These are phyloP conservation scores for Biancaea sappan DNA, from an alignment of 306 rosid species.

Conservation along the genomic window DNA sequence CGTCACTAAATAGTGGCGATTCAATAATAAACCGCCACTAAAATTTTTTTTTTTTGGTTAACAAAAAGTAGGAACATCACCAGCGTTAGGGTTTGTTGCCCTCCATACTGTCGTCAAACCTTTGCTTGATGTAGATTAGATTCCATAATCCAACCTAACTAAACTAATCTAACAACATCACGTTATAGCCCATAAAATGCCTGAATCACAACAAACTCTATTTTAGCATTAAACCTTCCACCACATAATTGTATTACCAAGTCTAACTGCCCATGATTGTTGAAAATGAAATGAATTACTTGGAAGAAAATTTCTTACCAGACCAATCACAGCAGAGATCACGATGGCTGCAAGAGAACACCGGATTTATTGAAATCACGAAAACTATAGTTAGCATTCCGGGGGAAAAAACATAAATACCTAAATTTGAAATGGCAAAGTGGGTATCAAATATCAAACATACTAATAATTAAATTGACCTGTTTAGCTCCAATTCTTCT, in stretches of 20 bases:
- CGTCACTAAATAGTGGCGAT: no score
- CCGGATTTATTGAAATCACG: slow-evolving; percentile 52
- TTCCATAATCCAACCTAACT: slow-evolving; percentile 22
- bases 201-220: slow-evolving; percentile 17
- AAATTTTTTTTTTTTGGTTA: no score
- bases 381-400: slow-evolving; percentile 48
- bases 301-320: slow-evolving; percentile 65
- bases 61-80: slow-evolving; percentile 63
- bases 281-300: slow-evolving; percentile 20
- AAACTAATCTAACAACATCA: slow-evolving; percentile 11
- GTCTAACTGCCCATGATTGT: slow-evolving; percentile 17
- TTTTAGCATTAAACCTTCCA: slow-evolving; percentile 22
- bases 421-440: slow-evolving; percentile 14
- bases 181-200: slow-evolving; percentile 16
- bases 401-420: slow-evolving; percentile 17
- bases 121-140: slow-evolving; percentile 40
- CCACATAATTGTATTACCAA: neutral
- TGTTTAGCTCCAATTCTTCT: no score
- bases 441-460: neutral
- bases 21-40: no score
- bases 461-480: slow-evolving; percentile 2
- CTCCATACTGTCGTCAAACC: slow-evolving; percentile 97
- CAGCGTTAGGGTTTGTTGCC: slow-evolving; percentile 74
- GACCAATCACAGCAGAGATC: slow-evolving; percentile 91
- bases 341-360: slow-evolving; percentile 94